Evolutionary conservation across 2,329 filamentous ascomycete genomes (phyloP).

Genomic region (Trichophyton benhamiae): DNA sequence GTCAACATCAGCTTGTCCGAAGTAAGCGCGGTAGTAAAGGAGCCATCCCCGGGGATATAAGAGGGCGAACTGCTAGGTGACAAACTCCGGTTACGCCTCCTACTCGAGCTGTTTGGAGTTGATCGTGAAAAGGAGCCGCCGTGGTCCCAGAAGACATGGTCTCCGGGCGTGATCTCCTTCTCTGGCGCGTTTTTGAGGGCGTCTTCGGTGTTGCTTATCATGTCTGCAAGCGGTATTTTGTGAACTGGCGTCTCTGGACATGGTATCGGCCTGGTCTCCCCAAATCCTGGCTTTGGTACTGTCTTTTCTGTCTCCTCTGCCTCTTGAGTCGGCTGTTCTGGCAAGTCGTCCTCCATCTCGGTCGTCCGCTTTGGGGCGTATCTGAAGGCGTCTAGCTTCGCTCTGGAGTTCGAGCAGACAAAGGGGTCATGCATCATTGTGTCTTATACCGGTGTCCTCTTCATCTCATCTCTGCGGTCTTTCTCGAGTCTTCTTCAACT

Average conservation of each 20-base stretch:
- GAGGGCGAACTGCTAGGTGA: constrained; percentile 60
- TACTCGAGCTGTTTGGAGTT: constrained; percentile 37
- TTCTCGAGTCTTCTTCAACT: not conserved
- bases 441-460: not conserved
- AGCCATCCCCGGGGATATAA: constrained; percentile 21
- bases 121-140: constrained; percentile 30
- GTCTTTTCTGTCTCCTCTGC: not conserved
- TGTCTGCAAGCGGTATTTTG: constrained; percentile 46
- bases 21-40: constrained; percentile 18
- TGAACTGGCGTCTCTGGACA: constrained; percentile 48
- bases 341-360: not conserved
- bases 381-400: constrained; percentile 26
- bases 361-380: constrained; percentile 6
- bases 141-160: constrained; percentile 49
- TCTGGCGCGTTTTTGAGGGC: constrained; percentile 35
- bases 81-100: constrained; percentile 61
- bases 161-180: constrained; percentile 44
- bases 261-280: constrained; percentile 14
- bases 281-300: not conserved
- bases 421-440: constrained; percentile 8
- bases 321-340: not conserved
- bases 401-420: constrained; percentile 24
- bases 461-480: not conserved
- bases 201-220: constrained; percentile 50
- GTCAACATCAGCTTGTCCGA: constrained; percentile 45